Conservation (phyloP, 805 yeast genomes). For the Starmera caribaea region DNA sequence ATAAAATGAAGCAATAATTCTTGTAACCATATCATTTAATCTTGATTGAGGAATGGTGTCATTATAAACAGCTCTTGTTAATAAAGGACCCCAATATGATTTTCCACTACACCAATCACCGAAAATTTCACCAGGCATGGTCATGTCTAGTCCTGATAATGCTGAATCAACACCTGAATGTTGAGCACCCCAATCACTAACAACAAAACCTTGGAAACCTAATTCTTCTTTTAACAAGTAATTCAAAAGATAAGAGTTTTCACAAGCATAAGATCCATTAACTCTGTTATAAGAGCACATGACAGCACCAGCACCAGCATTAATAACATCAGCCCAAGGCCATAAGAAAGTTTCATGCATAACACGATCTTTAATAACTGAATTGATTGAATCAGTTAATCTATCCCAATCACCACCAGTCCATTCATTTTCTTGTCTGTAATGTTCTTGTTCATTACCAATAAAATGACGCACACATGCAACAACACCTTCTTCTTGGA, state of each 20-base stretch:
- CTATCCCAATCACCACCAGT: constrained; percentile 33
- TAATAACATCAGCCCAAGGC: constrained; percentile 58
- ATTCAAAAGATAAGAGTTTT: constrained; percentile 46
- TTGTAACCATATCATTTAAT: constrained; percentile 51
- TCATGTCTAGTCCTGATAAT: constrained; percentile 53
- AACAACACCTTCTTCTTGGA: constrained; percentile 48
- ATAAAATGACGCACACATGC: constrained; percentile 48
- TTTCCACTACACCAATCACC: constrained; percentile 45
- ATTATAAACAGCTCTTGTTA: constrained; percentile 46
- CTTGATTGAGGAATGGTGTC: constrained; percentile 43
- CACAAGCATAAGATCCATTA: constrained; percentile 50
- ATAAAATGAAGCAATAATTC: constrained; percentile 50
- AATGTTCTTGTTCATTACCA: constrained; percentile 57
- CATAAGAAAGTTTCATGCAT: constrained; percentile 54
- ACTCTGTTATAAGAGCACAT: constrained; percentile 53
- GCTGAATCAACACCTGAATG: constrained; percentile 48
- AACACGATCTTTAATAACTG: constrained; percentile 50
- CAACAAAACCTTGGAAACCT: constrained; percentile 61
- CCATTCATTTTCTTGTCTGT: constrained; percentile 45
- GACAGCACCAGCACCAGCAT: constrained; percentile 51
- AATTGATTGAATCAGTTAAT: constrained; percentile 34
- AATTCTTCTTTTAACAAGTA: constrained; percentile 48
- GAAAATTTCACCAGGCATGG: constrained; percentile 51
- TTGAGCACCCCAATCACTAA: constrained; percentile 61
- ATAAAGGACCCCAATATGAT: constrained; percentile 48